Conservation (phyloP, 2,329 filamentous ascomycete species). For the Fusarium graminum region DNA sequence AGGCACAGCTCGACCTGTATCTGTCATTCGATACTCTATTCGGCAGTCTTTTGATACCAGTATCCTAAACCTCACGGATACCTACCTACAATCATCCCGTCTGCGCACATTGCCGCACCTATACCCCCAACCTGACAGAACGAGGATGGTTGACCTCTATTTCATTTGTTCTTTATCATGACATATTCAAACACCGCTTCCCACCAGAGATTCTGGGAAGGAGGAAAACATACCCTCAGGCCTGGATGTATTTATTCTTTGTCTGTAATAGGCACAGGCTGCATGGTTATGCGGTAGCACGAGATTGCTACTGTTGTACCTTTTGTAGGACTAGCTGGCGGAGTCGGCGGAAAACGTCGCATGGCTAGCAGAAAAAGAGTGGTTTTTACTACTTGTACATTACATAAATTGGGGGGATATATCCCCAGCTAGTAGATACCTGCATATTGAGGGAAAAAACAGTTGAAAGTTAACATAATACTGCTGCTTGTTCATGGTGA, state of each 20-base stretch:
- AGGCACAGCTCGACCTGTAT: constrained; percentile 28
- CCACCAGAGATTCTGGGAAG: constrained; percentile 31
- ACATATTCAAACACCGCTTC: constrained; percentile 43
- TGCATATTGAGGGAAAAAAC: constrained; percentile 50
- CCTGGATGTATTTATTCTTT: constrained; percentile 39
- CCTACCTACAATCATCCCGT: constrained; percentile 29
- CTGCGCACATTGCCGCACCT: constrained; percentile 48
- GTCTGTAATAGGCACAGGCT: constrained; percentile 33
- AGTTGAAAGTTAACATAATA: constrained; percentile 47
- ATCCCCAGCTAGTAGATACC: constrained; percentile 45
- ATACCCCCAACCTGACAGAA: constrained; percentile 44
- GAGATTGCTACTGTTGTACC: constrained; percentile 44
- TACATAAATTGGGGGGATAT: constrained; percentile 26
- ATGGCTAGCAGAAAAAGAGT: constrained; percentile 38
- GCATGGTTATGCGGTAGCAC: constrained; percentile 42
- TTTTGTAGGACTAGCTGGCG: constrained; percentile 49
- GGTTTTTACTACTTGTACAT: constrained; percentile 47
- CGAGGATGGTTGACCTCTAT: constrained; percentile 31
- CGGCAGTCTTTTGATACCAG: constrained; percentile 47
- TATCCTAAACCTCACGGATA: constrained; percentile 44
- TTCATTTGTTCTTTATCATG: constrained; percentile 43
- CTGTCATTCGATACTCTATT: constrained; percentile 39
- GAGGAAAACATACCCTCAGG: constrained; percentile 43
- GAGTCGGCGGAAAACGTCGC: constrained; percentile 26
- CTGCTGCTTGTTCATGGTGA: constrained; percentile 10